Evolutionary conservation across 1,284 basidiomycete genomes (phyloP), one percentile per base, ranked within the genome.

Genomic region (Melampsora americana): DNA sequence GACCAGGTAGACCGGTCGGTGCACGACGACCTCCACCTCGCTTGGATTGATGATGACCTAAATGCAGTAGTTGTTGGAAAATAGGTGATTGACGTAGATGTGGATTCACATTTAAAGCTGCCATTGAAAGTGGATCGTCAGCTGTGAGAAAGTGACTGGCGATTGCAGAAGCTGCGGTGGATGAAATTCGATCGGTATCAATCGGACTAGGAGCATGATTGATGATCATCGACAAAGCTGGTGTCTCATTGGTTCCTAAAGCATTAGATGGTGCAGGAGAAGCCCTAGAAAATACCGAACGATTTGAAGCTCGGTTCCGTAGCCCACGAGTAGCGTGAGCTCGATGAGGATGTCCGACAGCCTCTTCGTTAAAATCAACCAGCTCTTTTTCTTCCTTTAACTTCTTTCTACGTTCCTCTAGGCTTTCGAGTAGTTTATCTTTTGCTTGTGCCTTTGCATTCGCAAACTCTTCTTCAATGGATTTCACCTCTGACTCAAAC

Each of bases 361-460:
- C 66, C 30, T 75, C 73, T 28, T 75, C 73, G 20, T 75, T 75
- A 42, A 75, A 75, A 46, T 75, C 73, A 26, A 75, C 66, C 7
- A 75, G 44, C 68, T 86, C 86, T 79, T 86, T 86, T 79, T 86
- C 86, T 73, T 86, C 86, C 53, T 84, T 81, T 48, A 86, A 79
- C 72, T 85, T 84, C 78, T 84, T 81, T 62, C 84, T 78, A 39
- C 85, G 78, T 77, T 86, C 86, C 78, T 86, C 86, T 42, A 86
- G 81, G 2, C 83, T 82, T n/a, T 83, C 84, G 12, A 86, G 77
- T 50, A 86, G 77, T 46, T 84, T 79, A 78, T 84, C 83, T 42
- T 82, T 82, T 9, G 84, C 83, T 28, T 82, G 82, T 69, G 84
- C 84, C 35, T 83, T 81, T 12, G 84, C 83, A 50, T 82, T 82